Percentiles rank a stretch among this genome's conserved stretches.
Conservation (phyloP, 345 rosid genomes). For the Euphorbia pulcherrima region DNA sequence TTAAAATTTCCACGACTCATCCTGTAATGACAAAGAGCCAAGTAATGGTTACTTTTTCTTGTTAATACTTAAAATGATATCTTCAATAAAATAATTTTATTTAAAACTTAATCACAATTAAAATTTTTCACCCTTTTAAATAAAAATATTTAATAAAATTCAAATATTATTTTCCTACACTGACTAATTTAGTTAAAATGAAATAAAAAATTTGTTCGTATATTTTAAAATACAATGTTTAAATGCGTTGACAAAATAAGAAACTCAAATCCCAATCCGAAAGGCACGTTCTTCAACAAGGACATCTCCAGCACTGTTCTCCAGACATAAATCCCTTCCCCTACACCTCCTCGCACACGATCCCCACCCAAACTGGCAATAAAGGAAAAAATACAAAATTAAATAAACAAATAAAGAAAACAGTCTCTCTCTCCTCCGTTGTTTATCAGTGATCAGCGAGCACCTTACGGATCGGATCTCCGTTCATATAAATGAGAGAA, state of each 20-base stretch:
- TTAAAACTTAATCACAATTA: too few relatives aligned
- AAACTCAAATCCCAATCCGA: neutral
- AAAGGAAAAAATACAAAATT: neutral
- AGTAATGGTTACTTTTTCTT: too few relatives aligned
- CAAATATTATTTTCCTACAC: too few relatives aligned
- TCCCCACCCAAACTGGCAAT: slow-evolving; percentile 7
- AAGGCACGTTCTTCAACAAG: slow-evolving; percentile 15
- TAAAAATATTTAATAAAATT: too few relatives aligned
- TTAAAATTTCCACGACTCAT: too few relatives aligned
- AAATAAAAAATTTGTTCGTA: too few relatives aligned
- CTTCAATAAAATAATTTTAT: too few relatives aligned
- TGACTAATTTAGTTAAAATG: too few relatives aligned
- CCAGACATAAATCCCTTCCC: neutral
- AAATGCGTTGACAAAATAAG: slow-evolving; percentile 23
- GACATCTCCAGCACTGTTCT: slow-evolving; percentile 31
- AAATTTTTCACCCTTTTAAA: too few relatives aligned
- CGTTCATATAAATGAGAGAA: slow-evolving; percentile 18
- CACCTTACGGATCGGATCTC: slow-evolving; percentile 63
- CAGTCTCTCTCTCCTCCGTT: slow-evolving; percentile 26
- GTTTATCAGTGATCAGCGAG: slow-evolving; percentile 35
- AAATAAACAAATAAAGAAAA: neutral
- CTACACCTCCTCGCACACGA: slow-evolving; percentile 32
- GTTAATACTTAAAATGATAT: too few relatives aligned
- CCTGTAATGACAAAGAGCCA: too few relatives aligned
- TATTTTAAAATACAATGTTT: too few relatives aligned